Base-by-base conservation (phyloP, 768 basidiomycete species). In the Termitomyces sp. region DNA sequence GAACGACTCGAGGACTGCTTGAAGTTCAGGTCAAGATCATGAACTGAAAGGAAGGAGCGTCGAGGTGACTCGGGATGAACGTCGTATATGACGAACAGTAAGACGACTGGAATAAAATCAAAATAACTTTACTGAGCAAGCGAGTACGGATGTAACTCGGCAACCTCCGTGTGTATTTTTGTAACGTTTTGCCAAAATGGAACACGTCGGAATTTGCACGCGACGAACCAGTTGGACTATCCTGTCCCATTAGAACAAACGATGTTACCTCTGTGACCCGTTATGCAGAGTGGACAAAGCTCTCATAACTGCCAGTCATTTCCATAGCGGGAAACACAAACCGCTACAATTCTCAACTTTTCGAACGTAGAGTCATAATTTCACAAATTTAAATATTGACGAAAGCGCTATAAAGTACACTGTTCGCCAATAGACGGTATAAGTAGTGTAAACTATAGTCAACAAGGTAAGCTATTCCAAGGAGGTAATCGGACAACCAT, bases 401-500 rank as follows among this genome's bases (percentile, higher is more conserved):
- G 24, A 41, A 36, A 41, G 37, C 37, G 26, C 26, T 29, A 29
- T 39, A 27, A 41, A 41, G 26, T 52, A 52, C 51, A 52, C 24
- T 51, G 32, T 39, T 41, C 37, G 13, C 7, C 26, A 14, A 20
- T 13, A 14, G 39, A 52, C 24, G 34, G 18, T 27, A 29, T 39
- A 27, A 39, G 9, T 37, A 29, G 26, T 39, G 24, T 52, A 41
- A 18, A 29, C 51, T 52, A n/a, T 39, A 20, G 22, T 32, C 9
- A 9, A n/a, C 39, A 50, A 39, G 14, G 5, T 12, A 27, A 52
- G 18, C 24, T 52, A 39, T 13, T 39, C 41, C 16, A 52, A 52
- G 36, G 18, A 39, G 36, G 37, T 13, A 52, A 52, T 52, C 3
- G 67, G 16, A 73, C 37, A n/a, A 68, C 60, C 22, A 77, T 61